Percentiles rank a stretch among this genome's conserved stretches.
Conservation (phyloP, 768 basidiomycete genomes). For the Tricholoma furcatifolium region DNA sequence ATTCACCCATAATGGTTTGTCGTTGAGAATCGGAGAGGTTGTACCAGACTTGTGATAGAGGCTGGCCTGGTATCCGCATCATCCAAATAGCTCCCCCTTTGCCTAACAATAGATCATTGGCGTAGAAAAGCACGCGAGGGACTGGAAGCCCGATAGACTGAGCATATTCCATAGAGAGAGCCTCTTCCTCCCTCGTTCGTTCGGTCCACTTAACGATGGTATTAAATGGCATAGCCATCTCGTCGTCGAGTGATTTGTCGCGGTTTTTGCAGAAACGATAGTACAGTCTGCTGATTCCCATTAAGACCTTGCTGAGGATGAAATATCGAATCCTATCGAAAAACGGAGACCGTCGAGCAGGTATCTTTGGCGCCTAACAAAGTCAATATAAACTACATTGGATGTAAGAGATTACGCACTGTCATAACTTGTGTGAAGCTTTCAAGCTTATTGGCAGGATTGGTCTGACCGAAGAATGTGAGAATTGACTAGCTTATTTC, state of each 20-base stretch:
- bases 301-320: not conserved
- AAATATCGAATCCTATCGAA: not conserved
- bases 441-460: no score
- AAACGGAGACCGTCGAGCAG: not conserved
- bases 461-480: no score
- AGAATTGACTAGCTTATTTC: no score
- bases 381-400: no score
- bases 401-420: no score
- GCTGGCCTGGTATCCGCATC: conserved; percentile 2
- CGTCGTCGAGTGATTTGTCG: not conserved
- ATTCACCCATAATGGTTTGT: conserved; percentile 1
- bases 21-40: not conserved
- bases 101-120: not conserved
- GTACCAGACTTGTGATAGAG: not conserved
- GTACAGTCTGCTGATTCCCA: not conserved
- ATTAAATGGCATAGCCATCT: conserved; percentile 3
- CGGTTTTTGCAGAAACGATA: not conserved
- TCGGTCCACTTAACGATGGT: not conserved
- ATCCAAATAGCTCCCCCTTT: conserved; percentile 7
- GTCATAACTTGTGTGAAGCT: no score
- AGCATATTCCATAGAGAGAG: conserved; percentile 6
- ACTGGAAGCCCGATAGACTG: conserved; percentile 7
- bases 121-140: conserved; percentile 7
- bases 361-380: no score
- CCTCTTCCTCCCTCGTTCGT: conserved; percentile 5